These are phyloP conservation scores for Oryza brachyantha DNA, from an alignment of 176 grass and related monocot genomes.

Conservation along the genomic window DNA sequence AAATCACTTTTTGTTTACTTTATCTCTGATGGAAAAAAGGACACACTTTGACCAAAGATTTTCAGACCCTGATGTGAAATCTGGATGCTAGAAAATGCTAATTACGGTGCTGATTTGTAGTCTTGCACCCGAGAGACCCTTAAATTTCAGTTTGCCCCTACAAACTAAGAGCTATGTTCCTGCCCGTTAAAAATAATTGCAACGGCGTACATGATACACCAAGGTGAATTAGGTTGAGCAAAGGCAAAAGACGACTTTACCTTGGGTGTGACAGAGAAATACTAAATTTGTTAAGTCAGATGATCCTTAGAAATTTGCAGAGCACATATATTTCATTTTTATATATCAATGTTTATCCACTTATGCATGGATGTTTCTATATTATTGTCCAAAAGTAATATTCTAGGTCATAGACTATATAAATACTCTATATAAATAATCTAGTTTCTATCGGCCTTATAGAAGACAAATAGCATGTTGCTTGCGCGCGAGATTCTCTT, in stretches of 20 bases:
- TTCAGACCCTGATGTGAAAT: neutral
- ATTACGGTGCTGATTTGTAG: neutral
- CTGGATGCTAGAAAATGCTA: neutral
- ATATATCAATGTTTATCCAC: neutral
- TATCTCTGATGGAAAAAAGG: neutral
- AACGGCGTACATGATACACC: too few relatives aligned
- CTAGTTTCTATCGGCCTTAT: neutral
- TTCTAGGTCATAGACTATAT: neutral
- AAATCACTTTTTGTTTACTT: neutral
- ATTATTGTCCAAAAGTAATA: fast-evolving
- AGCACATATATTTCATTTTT: neutral
- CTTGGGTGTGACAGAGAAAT: too few relatives aligned
- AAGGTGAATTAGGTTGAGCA: too few relatives aligned
- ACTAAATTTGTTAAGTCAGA: too few relatives aligned
- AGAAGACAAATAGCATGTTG: neutral
- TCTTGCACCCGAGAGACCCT: too few relatives aligned
- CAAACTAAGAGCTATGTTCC: too few relatives aligned
- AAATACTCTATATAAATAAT: neutral
- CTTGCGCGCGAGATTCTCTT: neutral
- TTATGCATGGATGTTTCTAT: neutral
- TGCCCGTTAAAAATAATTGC: too few relatives aligned
- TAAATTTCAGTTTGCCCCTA: neutral
- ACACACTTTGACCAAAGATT: neutral
- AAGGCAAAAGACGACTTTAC: too few relatives aligned
- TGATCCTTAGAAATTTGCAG: too few relatives aligned